These are phyloP conservation scores for Arthrobotrys musiformis DNA, from an alignment of 2,329 filamentous ascomycete species.

Conservation along the genomic window DNA sequence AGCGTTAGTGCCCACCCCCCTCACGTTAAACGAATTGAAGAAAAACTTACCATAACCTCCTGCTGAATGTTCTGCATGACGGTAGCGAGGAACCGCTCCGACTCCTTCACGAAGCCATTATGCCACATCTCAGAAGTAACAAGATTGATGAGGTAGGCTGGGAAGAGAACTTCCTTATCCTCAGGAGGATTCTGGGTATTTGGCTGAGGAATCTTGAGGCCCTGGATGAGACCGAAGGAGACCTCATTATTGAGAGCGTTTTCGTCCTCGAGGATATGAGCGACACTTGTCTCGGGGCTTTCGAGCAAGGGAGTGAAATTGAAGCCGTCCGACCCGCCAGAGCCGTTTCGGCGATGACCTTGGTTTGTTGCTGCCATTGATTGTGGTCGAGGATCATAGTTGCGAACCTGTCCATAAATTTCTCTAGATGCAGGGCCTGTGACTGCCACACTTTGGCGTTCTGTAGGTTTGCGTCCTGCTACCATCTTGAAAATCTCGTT, in stretches of 20 bases:
- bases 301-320: constrained; percentile 84
- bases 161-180: constrained; percentile 98
- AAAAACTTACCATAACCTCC: constrained; percentile 79
- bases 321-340: constrained; percentile 66
- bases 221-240: constrained; percentile 92
- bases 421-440: constrained; percentile 61
- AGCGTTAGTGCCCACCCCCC: constrained; percentile 12
- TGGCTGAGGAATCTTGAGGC: constrained; percentile 93
- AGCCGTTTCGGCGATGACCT: constrained; percentile 62
- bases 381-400: constrained; percentile 92
- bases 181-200: constrained; percentile 87
- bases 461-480: constrained; percentile 93
- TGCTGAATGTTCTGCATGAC: constrained; percentile 99
- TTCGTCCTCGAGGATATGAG: constrained; percentile 92
- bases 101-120: constrained; percentile 99
- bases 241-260: constrained; percentile 97
- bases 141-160: constrained; percentile 97
- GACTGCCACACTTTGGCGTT: constrained; percentile 78
- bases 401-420: constrained; percentile 68
- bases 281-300: constrained; percentile 93
- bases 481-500: constrained; percentile 95
- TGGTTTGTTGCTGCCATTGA: constrained; percentile 87
- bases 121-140: constrained; percentile 99
- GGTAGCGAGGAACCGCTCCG: constrained; percentile 96
- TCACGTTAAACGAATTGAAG: neutral